Conservation (phyloP, 225 moss, liverwort and hornwort genomes). For the Anthoceros angustus region DNA sequence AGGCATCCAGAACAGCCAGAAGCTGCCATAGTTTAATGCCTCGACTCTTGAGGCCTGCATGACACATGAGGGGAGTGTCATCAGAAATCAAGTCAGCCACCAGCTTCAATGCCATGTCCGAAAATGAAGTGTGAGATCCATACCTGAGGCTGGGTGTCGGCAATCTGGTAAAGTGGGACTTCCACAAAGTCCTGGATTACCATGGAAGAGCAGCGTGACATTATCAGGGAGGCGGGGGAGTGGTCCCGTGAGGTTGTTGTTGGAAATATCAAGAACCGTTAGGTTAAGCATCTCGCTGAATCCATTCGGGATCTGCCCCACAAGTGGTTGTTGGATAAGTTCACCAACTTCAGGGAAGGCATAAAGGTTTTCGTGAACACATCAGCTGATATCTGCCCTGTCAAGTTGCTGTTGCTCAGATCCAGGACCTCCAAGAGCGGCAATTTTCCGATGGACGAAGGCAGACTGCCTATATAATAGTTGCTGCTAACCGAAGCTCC, state of each 20-base stretch:
- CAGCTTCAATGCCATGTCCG: no score
- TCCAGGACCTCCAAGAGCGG: background rate
- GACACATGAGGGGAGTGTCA: no score
- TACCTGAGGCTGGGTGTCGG: background rate
- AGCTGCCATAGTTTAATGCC: background rate
- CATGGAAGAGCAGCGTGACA: background rate
- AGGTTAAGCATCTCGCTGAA: background rate
- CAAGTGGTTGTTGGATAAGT: background rate
- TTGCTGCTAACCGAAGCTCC: slow-evolving; percentile 1
- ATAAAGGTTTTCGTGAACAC: background rate
- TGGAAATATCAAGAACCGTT: background rate
- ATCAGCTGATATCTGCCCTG: background rate
- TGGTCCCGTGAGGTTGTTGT: slow-evolving; percentile 1
- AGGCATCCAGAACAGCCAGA: background rate
- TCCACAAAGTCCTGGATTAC: background rate
- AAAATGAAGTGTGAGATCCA: no score
- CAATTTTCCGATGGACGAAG: background rate
- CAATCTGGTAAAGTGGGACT: background rate
- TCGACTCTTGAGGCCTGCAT: no score
- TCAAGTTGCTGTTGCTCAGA: background rate
- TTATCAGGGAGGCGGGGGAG: background rate
- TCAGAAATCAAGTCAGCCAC: no score
- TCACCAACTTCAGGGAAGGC: background rate
- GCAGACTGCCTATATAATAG: background rate
- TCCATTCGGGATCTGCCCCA: background rate